Base-by-base conservation (phyloP, 148 eudicot genomes). In the Arbutus unedo region DNA sequence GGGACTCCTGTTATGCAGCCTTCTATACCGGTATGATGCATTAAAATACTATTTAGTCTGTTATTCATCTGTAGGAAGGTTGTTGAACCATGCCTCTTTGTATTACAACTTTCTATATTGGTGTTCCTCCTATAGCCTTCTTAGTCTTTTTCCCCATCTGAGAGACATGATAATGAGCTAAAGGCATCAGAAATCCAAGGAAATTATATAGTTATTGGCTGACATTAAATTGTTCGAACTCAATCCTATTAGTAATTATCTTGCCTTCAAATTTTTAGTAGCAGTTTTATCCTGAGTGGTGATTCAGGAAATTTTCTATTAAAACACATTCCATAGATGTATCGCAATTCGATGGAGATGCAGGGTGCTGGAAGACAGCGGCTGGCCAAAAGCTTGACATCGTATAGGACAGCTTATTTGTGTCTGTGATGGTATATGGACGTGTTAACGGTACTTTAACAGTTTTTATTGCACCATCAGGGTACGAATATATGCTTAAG, bases 1-100 rank as follows among this genome's bases (percentile, higher is more conserved):
- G 97, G 97, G 83, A 89, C 90, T 51, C 99, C 98, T 83, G 89
- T 97, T 76, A 92, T 94, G 94, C 99, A 94, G 87, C 93, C 89
- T 77, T 87, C 93, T 79, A 66, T 91, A 14, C 93, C 87, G 93
- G 99, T 96, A 91, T 84, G 90, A 73, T 80, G n/a, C 79, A 57
- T 19, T 55, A 15, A 8, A 66, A 38, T 64, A 10, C 23, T 54
- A 11, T 43, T 41, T 47, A 8, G 50, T 44, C 1, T 15, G 6
- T 43, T 3, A 57, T 79, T 79, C 71, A 45, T 38, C 9, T 45
- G 13, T 45, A 13, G 10, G 25, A 59, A 62, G 19, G 43, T 51
- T 50, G 23, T 31, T 11, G 59, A 11, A 50, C 43, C n/a, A 5
- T 50, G 19, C 48, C 7, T 70, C 0, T 43, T 47, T 74, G 45